Evolutionary conservation across 345 rosid species (phyloP).

Genomic region (Cochlearia excelsa): DNA sequence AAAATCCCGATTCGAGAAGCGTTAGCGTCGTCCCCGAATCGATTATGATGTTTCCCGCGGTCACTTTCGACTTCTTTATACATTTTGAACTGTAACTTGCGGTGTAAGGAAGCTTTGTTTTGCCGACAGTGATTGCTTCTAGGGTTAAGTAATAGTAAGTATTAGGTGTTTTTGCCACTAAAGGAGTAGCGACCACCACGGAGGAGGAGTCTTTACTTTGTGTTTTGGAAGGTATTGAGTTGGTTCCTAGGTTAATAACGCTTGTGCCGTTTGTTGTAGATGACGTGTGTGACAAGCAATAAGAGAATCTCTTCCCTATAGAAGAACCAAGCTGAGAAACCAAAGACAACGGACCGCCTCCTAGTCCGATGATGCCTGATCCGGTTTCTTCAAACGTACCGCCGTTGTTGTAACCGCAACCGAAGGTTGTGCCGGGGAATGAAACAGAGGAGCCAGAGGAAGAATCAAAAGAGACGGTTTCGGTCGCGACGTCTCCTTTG

Average conservation of each 20-base stretch:
- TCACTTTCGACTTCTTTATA: background rate
- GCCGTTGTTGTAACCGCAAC: conserved; percentile 51
- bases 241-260: conserved; percentile 46
- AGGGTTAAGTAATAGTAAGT: conserved; percentile 51
- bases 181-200: conserved; percentile 42
- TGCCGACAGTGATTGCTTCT: conserved; percentile 58
- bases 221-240: conserved; percentile 42
- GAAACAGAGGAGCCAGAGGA: conserved; percentile 36
- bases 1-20: conserved; percentile 42
- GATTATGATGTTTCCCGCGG: conserved; percentile 8
- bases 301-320: conserved; percentile 53
- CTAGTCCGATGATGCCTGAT: conserved; percentile 62
- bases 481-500: conserved; percentile 45
- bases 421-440: conserved; percentile 40
- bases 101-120: conserved; percentile 38
- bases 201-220: conserved; percentile 9
- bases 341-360: conserved; percentile 50
- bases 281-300: conserved; percentile 50
- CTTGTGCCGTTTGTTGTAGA: conserved; percentile 33
- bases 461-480: conserved; percentile 47
- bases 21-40: conserved; percentile 65
- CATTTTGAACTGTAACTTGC: background rate
- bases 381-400: conserved; percentile 42
- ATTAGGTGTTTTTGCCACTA: conserved; percentile 34
- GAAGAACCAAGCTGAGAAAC: conserved; percentile 46